Evolutionary conservation across 1,284 basidiomycete species (phyloP), one percentile per base, ranked within the genome.

Genomic region (Neolentinus lepideus): DNA sequence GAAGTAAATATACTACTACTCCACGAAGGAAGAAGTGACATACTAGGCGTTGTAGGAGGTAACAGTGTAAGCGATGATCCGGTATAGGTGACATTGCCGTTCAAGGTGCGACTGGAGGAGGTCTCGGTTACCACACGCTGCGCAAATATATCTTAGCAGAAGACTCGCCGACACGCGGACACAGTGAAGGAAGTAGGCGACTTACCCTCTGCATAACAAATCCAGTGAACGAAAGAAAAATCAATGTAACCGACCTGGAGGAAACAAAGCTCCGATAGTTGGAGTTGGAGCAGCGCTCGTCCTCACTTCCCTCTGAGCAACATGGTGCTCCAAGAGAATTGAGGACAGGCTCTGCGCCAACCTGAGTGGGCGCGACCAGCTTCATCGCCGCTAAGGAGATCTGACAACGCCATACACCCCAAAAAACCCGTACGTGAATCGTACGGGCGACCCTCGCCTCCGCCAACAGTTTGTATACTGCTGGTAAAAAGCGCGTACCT

Each of bases 271-370:
- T 61, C 50, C 25, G 47, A 43, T 58, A 36, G 54, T 54, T 60
- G 25, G 57, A 57, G 58, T 52, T 59, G 14, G 60, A 61, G 60
- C 64, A 65, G 55, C 62, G 63, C 63, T 64, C 64, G 31, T 62
- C 55, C 51, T 58, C 54, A n/a, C n/a, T n/a, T n/a, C n/a, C n/a
- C n/a, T n/a, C n/a, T n/a, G n/a, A n/a, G n/a, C n/a, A n/a, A n/a
- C n/a, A n/a, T n/a, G n/a, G n/a, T n/a, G n/a, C n/a, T n/a, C n/a
- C n/a, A n/a, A n/a, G n/a, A n/a, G n/a, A n/a, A n/a, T n/a, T n/a
- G n/a, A n/a, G n/a, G n/a, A n/a, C n/a, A n/a, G n/a, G n/a, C n/a
- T n/a, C n/a, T n/a, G n/a, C n/a, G n/a, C n/a, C n/a, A n/a, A n/a
- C n/a, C n/a, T n/a, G n/a, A n/a, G n/a, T n/a, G n/a, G n/a, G n/a